Evolutionary conservation across 2,329 filamentous ascomycete species (phyloP), one percentile per base, ranked within the genome.

Genomic region (Nigrospora oryzae): DNA sequence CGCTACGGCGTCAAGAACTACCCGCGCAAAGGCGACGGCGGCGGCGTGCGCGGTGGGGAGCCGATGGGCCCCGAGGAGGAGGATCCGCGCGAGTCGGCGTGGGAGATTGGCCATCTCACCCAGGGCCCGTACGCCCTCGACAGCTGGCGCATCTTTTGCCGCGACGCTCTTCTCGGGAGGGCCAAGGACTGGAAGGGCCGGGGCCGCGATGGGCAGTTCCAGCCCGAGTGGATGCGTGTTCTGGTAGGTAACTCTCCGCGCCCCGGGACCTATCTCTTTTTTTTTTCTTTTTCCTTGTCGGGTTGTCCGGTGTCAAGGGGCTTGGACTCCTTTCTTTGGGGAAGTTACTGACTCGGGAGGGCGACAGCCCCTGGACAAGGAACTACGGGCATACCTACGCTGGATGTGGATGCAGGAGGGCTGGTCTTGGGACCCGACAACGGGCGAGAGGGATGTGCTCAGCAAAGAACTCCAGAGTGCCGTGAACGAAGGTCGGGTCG

Each of bases 351-450:
- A 28, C 23, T 28, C 23, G 23, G 23, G 10, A 28, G 23, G 23
- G 23, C 7, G 23, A 10, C n/a, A 36, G 5, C 42, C 42, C 23
- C 67, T 73, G 37, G 90, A 96, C 63, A 96, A 95, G 65, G 90
- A 96, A 63, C 68, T 96, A n/a, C 75, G 86, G 37, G 89, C 88
- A 0, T 95, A 82, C 65, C 64, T 96, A 56, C 75, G 84, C 35
- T 96, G 90, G 89, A 87, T 89, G 79, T 95, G 90, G 89, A 77
- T 93, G 66, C 80, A 83, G 38, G 86, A 95, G 56, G 88, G 89
- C 0, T 91, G 82, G 76, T 71, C 81, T 36, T 95, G 89, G 88
- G 77, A 94, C 65, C 79, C 81, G 2, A 61, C 68, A 28, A 89
- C 84, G 0, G 89, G 88, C 1, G 73, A 83, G 41, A 75, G 71